phyloP scores from a whole-genome alignment of 192 early-diverging fungal genomes.

The Gamsiella multidivaricata region DNA sequence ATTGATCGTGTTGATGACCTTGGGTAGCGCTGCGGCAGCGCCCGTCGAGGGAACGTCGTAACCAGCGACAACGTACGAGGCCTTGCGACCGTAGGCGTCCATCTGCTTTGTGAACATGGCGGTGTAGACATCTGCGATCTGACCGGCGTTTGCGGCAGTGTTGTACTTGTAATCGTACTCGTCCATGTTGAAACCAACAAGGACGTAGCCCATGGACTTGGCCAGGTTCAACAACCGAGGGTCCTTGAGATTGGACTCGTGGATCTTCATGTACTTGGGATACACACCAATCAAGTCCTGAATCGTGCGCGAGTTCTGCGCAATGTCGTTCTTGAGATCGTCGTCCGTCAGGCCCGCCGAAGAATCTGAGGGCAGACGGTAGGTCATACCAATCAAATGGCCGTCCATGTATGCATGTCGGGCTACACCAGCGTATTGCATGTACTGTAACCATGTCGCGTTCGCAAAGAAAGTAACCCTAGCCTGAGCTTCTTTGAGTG shows the following conservation, averaged over 20 bases:
- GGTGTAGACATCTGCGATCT: slow-evolving; percentile 59
- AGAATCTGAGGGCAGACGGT: slow-evolving; percentile 59
- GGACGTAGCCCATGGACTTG: slow-evolving; percentile 53
- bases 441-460: slow-evolving; percentile 64
- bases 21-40: slow-evolving; percentile 55
- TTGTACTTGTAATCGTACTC: slow-evolving; percentile 63
- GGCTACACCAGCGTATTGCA: slow-evolving; percentile 63
- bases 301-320: slow-evolving; percentile 56
- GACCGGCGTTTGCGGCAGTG: slow-evolving; percentile 21
- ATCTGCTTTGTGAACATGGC: slow-evolving; percentile 56
- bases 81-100: slow-evolving; percentile 62
- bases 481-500: slow-evolving; percentile 57
- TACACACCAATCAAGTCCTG: slow-evolving; percentile 63
- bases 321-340: slow-evolving; percentile 56
- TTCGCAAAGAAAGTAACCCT: slow-evolving; percentile 63
- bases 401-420: slow-evolving; percentile 65
- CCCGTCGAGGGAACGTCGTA: slow-evolving; percentile 65
- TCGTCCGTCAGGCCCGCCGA: slow-evolving; percentile 51
- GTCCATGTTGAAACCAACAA: slow-evolving; percentile 63
- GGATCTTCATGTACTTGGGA: slow-evolving; percentile 61
- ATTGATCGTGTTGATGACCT: slow-evolving; percentile 57
- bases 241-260: slow-evolving; percentile 58
- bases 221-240: slow-evolving; percentile 51
- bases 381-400: slow-evolving; percentile 66
- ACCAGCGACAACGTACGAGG: slow-evolving; percentile 57